These are phyloP conservation scores for Ogataea saltuana DNA, from an alignment of 805 yeast genomes.

Conservation along the genomic window DNA sequence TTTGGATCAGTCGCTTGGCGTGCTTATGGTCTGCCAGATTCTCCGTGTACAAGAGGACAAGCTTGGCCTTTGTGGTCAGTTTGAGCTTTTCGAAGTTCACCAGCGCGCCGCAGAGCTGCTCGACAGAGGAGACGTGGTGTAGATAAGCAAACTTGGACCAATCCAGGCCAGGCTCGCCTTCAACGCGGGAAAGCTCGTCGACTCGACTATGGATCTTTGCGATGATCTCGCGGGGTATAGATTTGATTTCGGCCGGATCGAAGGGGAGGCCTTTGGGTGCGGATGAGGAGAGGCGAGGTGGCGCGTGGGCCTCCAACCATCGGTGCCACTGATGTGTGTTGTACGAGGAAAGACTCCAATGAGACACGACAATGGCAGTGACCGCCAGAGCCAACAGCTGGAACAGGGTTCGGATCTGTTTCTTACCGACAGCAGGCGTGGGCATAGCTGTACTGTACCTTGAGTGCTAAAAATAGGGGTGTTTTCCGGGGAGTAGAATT, in stretches of 20 bases:
- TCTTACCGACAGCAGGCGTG: not conserved
- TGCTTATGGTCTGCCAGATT: slow-evolving; percentile 10
- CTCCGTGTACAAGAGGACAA: slow-evolving; percentile 45
- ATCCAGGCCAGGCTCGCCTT: slow-evolving; percentile 18
- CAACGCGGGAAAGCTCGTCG: not conserved
- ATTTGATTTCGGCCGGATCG: slow-evolving; percentile 18
- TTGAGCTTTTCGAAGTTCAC: slow-evolving; percentile 46
- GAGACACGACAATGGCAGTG: not conserved
- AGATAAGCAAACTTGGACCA: slow-evolving; percentile 57
- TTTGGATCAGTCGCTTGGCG: slow-evolving; percentile 5
- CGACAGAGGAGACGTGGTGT: slow-evolving; percentile 56
- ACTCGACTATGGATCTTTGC: slow-evolving; percentile 16
- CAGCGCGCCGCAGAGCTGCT: slow-evolving; percentile 53
- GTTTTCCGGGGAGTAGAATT: not conserved
- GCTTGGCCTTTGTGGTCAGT: slow-evolving; percentile 41
- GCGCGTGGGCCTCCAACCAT: not conserved
- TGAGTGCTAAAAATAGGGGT: too few relatives aligned
- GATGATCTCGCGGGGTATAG: slow-evolving; percentile 22
- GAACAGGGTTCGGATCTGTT: not conserved
- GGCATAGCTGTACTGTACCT: not conserved
- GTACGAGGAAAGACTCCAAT: not conserved
- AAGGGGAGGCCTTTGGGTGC: slow-evolving; percentile 13
- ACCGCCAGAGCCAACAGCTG: slow-evolving; percentile 1
- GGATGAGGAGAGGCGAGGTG: too few relatives aligned
- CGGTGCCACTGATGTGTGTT: slow-evolving; percentile 1